Evolutionary conservation across 805 yeast genomes (phyloP).

Genomic region (Priceomyces castillae): DNA sequence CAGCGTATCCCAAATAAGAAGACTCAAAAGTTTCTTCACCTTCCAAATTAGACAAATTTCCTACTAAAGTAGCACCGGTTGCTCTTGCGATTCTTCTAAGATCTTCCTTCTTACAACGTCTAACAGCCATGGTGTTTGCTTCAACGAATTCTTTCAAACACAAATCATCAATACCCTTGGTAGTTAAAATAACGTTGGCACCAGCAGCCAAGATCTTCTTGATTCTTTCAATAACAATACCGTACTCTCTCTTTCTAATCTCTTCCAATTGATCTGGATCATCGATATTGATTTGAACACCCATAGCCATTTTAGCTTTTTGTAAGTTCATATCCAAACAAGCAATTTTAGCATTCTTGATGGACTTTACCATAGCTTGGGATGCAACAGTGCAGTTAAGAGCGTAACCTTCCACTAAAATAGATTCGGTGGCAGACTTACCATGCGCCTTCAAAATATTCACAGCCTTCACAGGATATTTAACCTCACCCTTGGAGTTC

Average conservation of each 20-base stretch:
- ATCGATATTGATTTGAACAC: slow-evolving; percentile 93
- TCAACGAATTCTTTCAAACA: slow-evolving; percentile 90
- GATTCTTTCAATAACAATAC: slow-evolving; percentile 79
- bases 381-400: slow-evolving; percentile 95
- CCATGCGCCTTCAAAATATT: slow-evolving; percentile 96
- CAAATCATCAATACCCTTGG: slow-evolving; percentile 93
- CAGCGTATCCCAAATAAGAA: slow-evolving; percentile 83
- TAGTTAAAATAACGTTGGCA: slow-evolving; percentile 88
- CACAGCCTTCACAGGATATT: slow-evolving; percentile 96
- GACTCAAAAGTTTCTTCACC: slow-evolving; percentile 92
- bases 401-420: slow-evolving; percentile 90
- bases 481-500: slow-evolving; percentile 80
- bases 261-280: slow-evolving; percentile 97
- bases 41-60: slow-evolving; percentile 88
- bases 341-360: slow-evolving; percentile 76
- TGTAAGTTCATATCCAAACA: slow-evolving; percentile 89
- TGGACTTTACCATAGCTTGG: slow-evolving; percentile 85
- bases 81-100: slow-evolving; percentile 95
- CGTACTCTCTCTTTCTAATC: slow-evolving; percentile 84
- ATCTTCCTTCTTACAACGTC: slow-evolving; percentile 97
- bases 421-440: slow-evolving; percentile 82
- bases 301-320: slow-evolving; percentile 96
- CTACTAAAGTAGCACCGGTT: slow-evolving; percentile 90
- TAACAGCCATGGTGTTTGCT: slow-evolving; percentile 89
- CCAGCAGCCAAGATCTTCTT: slow-evolving; percentile 80